These are phyloP conservation scores for Pochonia chlamydosporia DNA, from an alignment of 2,329 filamentous ascomycete species.

Conservation along the genomic window DNA sequence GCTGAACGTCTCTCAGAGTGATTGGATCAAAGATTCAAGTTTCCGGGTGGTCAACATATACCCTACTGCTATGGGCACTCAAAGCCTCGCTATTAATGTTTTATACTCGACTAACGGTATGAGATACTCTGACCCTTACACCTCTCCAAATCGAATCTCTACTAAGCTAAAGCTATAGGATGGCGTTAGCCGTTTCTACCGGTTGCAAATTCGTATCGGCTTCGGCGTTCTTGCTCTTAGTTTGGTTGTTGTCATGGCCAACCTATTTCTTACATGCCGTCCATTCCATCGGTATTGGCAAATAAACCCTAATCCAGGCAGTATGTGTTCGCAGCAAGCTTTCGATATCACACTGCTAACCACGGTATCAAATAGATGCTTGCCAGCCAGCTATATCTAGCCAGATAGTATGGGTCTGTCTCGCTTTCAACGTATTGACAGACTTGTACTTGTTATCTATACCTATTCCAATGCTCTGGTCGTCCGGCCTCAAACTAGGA, in stretches of 20 bases:
- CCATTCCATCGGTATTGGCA: conserved; percentile 53
- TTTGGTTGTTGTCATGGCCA: conserved; percentile 40
- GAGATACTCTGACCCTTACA: neutral
- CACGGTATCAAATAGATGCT: conserved; percentile 22
- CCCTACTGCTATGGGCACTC: conserved; percentile 46
- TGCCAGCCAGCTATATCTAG: conserved; percentile 46
- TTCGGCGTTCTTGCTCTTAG: conserved; percentile 44
- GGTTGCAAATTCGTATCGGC: conserved; percentile 35
- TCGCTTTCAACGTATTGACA: conserved; percentile 47
- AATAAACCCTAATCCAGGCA: conserved; percentile 51
- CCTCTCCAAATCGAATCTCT: neutral
- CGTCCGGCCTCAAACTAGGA: conserved; percentile 25
- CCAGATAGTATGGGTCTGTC: conserved; percentile 45
- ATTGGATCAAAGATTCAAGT: conserved; percentile 52
- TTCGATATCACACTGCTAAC: conserved; percentile 1
- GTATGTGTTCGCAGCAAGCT: conserved; percentile 25
- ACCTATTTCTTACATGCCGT: conserved; percentile 45
- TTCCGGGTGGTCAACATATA: conserved; percentile 50
- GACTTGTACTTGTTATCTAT: conserved; percentile 55
- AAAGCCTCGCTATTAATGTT: conserved; percentile 53
- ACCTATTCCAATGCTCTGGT: conserved; percentile 46
- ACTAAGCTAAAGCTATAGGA: conserved; percentile 24
- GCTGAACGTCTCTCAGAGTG: too few relatives aligned
- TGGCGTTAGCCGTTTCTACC: conserved; percentile 34
- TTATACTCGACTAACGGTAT: conserved; percentile 44